These are phyloP conservation scores for Caryopteris hybrid DNA, from an alignment of 305 asterid genomes.

Conservation along the genomic window DNA sequence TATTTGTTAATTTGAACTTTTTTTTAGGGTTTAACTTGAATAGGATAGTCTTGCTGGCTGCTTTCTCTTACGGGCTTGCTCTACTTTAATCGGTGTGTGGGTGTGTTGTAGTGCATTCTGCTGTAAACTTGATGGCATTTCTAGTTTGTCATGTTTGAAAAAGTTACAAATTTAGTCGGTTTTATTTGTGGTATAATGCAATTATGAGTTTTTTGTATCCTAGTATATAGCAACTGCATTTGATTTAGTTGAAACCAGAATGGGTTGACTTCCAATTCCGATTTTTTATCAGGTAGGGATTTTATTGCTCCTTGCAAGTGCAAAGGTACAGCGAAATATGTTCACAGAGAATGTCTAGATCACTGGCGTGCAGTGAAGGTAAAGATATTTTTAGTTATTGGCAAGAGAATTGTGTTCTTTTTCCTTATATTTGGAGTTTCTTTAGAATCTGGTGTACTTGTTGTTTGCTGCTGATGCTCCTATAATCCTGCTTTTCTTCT, in stretches of 20 bases:
- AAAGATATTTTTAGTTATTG: background rate
- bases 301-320: conserved; percentile 94
- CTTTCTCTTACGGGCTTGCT: background rate
- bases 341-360: conserved; percentile 65
- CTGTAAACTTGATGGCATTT: background rate
- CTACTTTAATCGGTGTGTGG: background rate
- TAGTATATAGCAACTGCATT: background rate
- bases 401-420: background rate
- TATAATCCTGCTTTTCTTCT: background rate
- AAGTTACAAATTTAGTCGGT: background rate
- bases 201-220: background rate
- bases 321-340: conserved; percentile 77
- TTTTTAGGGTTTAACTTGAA: background rate
- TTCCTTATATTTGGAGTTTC: background rate
- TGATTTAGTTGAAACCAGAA: background rate
- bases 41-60: background rate
- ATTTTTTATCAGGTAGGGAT: conserved; percentile 52
- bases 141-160: background rate
- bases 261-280: background rate
- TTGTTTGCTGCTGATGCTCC: background rate
- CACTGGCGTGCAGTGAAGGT: conserved; percentile 77
- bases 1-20: background rate
- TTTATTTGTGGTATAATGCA: background rate
- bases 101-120: background rate
- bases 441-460: background rate